Conservation (phyloP, 495 filamentous ascomycete species). For the Neurospora tetrasperma region DNA sequence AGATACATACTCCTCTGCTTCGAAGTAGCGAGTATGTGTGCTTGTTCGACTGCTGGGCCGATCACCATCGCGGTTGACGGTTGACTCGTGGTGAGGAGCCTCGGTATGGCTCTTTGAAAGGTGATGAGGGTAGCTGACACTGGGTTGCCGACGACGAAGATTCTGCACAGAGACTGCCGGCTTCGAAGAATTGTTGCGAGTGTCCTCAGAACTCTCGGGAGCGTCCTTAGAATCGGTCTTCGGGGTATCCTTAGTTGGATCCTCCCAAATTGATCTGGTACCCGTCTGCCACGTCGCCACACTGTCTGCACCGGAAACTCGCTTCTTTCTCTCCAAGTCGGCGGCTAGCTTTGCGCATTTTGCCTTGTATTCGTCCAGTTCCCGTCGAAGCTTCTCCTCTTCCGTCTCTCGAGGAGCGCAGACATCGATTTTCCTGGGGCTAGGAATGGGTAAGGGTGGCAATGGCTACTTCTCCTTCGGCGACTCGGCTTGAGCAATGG, state of each 20-base stretch:
- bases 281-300: neutral
- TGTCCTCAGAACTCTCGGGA: neutral
- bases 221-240: neutral
- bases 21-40: neutral
- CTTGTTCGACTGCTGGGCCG: neutral
- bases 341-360: neutral
- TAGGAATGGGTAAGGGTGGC: neutral
- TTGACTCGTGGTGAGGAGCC: too few relatives aligned
- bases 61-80: rapidly evolving
- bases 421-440: too few relatives aligned
- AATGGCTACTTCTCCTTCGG: neutral
- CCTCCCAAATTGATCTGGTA: neutral
- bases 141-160: neutral
- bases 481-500: neutral
- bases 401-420: neutral
- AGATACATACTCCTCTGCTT: neutral
- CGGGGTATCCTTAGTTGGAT: neutral
- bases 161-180: neutral
- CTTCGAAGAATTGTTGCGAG: too few relatives aligned
- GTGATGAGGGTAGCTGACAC: neutral
- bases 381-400: neutral
- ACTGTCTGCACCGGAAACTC: neutral
- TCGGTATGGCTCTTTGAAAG: neutral
- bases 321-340: neutral
- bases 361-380: neutral